Percentiles rank a stretch among this genome's conserved stretches.
phyloP scores from a whole-genome alignment of 2,329 filamentous ascomycete genomes.

The Achaetomium macrosporum region DNA sequence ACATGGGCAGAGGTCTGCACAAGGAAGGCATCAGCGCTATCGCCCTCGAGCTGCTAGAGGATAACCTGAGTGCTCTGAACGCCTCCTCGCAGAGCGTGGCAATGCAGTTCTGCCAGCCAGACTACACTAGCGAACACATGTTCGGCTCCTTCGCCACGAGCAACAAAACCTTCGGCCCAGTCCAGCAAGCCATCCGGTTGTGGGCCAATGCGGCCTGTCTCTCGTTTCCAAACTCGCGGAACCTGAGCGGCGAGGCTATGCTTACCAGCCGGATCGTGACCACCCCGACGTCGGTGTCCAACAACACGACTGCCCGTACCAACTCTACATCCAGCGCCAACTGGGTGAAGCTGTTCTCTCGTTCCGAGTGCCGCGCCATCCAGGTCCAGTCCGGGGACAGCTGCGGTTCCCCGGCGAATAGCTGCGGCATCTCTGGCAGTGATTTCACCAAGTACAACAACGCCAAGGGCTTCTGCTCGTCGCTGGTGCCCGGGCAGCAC shows the following conservation, averaged over 20 bases:
- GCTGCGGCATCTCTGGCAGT: background rate
- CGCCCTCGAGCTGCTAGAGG: background rate
- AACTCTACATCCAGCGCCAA: background rate
- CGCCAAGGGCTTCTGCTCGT: constrained; percentile 9
- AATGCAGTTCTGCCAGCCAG: background rate
- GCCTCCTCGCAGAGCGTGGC: background rate
- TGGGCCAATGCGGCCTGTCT: background rate
- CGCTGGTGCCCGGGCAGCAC: constrained; percentile 24
- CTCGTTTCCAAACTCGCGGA: background rate
- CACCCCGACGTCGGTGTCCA: background rate
- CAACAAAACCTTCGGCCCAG: background rate
- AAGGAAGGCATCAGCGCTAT: background rate
- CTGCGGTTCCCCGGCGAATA: constrained; percentile 3
- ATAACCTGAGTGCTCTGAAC: background rate
- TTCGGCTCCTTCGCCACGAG: background rate
- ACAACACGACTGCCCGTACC: background rate
- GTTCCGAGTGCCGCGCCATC: constrained; percentile 3
- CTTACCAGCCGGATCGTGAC: background rate
- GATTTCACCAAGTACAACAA: constrained; percentile 16
- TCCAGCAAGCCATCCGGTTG: background rate
- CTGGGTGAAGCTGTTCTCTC: background rate
- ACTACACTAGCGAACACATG: background rate
- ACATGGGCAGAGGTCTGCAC: background rate
- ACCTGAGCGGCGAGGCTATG: background rate
- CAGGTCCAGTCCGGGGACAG: constrained; percentile 14